Percentiles rank a stretch among this genome's conserved stretches.
Conservation (phyloP, 192 early-diverging fungal genomes). For the Podila verticillata region DNA sequence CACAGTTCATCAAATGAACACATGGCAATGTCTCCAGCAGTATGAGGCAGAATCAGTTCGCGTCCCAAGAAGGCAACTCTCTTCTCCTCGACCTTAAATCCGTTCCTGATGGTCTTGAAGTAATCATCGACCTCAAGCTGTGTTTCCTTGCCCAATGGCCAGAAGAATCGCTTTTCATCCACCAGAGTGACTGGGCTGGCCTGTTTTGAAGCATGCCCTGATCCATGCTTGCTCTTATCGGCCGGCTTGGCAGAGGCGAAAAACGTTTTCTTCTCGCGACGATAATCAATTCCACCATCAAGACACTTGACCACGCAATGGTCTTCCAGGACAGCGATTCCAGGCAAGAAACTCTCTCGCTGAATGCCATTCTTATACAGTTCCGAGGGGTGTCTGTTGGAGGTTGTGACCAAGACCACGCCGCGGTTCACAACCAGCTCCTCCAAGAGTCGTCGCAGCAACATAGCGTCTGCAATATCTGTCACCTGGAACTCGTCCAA, state of each 20-base stretch:
- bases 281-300: constrained; percentile 93
- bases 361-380: constrained; percentile 98
- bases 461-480: constrained; percentile 98
- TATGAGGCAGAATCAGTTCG: constrained; percentile 69
- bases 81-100: constrained; percentile 47
- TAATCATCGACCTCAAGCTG: constrained; percentile 54
- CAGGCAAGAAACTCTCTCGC: constrained; percentile 89
- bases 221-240: constrained; percentile 19
- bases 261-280: constrained; percentile 57
- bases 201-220: constrained; percentile 24
- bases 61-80: constrained; percentile 81
- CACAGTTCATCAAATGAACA: constrained; percentile 86
- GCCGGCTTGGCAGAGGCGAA: constrained; percentile 39
- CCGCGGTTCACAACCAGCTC: constrained; percentile 83
- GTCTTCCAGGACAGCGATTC: constrained; percentile 87
- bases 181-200: constrained; percentile 55
- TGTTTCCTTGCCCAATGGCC: constrained; percentile 67
- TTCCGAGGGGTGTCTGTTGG: constrained; percentile 91
- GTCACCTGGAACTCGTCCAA: constrained; percentile 99
- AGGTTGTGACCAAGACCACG: constrained; percentile 92
- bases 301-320: constrained; percentile 83
- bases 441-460: constrained; percentile 80
- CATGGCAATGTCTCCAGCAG: constrained; percentile 74
- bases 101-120: constrained; percentile 25
- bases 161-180: constrained; percentile 73